Conservation (phyloP, 441 rosid genomes). For the Gossypium aridum region DNA sequence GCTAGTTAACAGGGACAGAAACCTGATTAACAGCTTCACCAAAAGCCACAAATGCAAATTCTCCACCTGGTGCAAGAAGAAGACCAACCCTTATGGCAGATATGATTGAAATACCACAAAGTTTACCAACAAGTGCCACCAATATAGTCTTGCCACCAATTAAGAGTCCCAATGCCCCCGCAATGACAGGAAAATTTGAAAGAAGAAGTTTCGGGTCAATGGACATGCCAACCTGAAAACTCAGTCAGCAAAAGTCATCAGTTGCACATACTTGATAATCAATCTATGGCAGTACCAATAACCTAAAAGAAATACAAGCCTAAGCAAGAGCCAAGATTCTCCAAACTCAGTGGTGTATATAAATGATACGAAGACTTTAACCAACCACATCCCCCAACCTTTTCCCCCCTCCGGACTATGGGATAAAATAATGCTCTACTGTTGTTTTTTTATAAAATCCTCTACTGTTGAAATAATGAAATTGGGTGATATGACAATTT, state of each 20-base stretch:
- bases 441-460: not conserved
- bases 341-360: not conserved
- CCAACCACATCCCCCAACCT: not conserved
- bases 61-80: conserved; percentile 99
- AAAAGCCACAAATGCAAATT: conserved; percentile 98
- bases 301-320: conserved; percentile 7
- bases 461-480: not conserved
- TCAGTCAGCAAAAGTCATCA: conserved; percentile 20
- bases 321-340: not conserved
- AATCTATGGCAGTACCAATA: conserved; percentile 8
- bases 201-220: conserved; percentile 94
- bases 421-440: not conserved
- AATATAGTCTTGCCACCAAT: conserved; percentile 84
- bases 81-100: conserved; percentile 90
- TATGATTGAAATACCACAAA: conserved; percentile 83
- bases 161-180: conserved; percentile 76
- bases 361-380: not conserved
- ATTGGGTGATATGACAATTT: not conserved
- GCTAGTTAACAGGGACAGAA: conserved; percentile 8
- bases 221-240: conserved; percentile 97
- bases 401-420: not conserved
- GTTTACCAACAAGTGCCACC: conserved; percentile 67
- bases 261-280: conserved; percentile 19
- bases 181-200: conserved; percentile 79
- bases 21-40: conserved; percentile 99